Evolutionary conservation across 306 rosid genomes (phyloP).

Genomic region (Aeschynomene evenia): DNA sequence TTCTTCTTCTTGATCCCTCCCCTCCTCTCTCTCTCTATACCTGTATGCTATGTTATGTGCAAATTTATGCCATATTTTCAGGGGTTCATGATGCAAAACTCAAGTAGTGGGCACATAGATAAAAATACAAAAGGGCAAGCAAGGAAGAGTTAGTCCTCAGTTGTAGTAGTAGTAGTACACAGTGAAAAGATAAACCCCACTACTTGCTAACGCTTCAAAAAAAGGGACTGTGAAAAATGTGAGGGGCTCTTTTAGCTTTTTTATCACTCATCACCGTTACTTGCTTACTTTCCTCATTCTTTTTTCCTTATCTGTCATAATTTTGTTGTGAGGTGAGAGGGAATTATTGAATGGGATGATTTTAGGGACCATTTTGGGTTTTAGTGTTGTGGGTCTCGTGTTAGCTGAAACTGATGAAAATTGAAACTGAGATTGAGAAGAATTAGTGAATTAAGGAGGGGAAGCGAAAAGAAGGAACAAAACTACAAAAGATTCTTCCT

Average conservation of each 20-base stretch:
- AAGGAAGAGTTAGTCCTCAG: background rate
- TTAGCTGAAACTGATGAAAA: too few species aligned
- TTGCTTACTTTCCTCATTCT: background rate
- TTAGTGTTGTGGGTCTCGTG: background rate
- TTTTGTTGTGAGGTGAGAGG: background rate
- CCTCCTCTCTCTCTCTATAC: too few species aligned
- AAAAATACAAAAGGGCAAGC: too few species aligned
- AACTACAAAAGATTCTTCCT: conserved; percentile 42
- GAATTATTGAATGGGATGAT: conserved; percentile 9
- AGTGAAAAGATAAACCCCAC: conserved; percentile 27
- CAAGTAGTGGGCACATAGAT: conserved; percentile 26
- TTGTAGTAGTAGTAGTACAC: too few species aligned
- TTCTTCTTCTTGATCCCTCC: too few species aligned
- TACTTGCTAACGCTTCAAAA: background rate
- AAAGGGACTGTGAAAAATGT: background rate
- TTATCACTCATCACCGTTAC: background rate
- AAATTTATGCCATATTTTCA: conserved; percentile 11
- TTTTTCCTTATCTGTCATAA: background rate
- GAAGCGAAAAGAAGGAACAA: conserved; percentile 42
- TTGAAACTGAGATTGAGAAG: too few species aligned
- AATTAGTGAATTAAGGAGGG: too few species aligned
- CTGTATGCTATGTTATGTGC: too few species aligned
- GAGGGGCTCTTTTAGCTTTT: background rate
- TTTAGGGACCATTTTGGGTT: conserved; percentile 26
- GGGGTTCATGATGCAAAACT: conserved; percentile 27